Evolutionary conservation across 768 basidiomycete genomes (phyloP).

Genomic region (Lactarius hengduanensis): DNA sequence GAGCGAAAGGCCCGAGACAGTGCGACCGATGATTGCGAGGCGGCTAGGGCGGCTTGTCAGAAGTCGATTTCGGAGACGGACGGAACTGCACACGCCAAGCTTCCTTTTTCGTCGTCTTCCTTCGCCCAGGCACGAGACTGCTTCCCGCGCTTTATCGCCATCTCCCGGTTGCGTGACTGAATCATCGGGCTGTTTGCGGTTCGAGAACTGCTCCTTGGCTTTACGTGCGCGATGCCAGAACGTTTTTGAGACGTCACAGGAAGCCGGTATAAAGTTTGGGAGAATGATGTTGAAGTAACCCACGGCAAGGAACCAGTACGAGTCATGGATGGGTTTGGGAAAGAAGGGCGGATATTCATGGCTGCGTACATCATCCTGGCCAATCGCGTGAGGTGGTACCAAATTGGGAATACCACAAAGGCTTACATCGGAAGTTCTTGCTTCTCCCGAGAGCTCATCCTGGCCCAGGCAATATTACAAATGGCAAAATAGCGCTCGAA

Average conservation of each 20-base stretch:
- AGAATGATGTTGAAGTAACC: slow-evolving; percentile 82
- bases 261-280: slow-evolving; percentile 63
- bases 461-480: slow-evolving; percentile 72
- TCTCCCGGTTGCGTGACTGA: slow-evolving; percentile 57
- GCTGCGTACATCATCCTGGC: slow-evolving; percentile 82
- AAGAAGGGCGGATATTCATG: slow-evolving; percentile 70
- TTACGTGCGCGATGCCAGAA: slow-evolving; percentile 76
- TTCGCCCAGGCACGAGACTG: slow-evolving; percentile 67
- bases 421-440: slow-evolving; percentile 56
- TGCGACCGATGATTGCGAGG: slow-evolving; percentile 47
- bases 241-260: slow-evolving; percentile 37
- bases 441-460: slow-evolving; percentile 41
- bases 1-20: slow-evolving; percentile 77
- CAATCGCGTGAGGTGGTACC: neutral
- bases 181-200: slow-evolving; percentile 64
- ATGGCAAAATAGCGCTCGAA: slow-evolving; percentile 74
- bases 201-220: slow-evolving; percentile 64
- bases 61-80: slow-evolving; percentile 29
- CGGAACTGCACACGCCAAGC: slow-evolving; percentile 42
- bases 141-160: slow-evolving; percentile 61
- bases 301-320: slow-evolving; percentile 81
- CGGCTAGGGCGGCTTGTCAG: slow-evolving; percentile 15
- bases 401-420: slow-evolving; percentile 3
- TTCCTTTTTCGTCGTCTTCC: slow-evolving; percentile 68
- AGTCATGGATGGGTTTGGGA: slow-evolving; percentile 43